Percentiles rank a stretch among this genome's conserved stretches.
Evolutionary conservation across 78 protist genomes (phyloP).

Genomic region (Bigelowiella natans): DNA sequence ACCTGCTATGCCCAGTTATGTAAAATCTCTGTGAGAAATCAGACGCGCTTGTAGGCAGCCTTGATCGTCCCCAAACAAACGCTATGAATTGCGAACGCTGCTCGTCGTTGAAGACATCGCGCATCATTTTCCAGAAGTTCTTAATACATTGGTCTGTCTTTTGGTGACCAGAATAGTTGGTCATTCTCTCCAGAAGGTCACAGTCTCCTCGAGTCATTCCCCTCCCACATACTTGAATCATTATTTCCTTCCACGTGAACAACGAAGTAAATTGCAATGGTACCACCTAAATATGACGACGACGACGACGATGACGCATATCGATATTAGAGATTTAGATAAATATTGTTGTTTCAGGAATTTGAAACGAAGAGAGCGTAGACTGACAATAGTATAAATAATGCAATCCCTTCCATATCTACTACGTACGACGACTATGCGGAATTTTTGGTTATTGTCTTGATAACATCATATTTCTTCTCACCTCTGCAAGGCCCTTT

Average conservation of each 20-base stretch:
- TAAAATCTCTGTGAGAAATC: neutral
- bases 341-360: no score
- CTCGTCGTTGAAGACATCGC: neutral
- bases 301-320: neutral
- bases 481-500: neutral
- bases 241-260: neutral
- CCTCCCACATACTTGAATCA: neutral
- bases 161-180: neutral
- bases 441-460: no score
- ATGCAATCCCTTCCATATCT: no score
- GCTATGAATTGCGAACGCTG: neutral
- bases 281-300: neutral
- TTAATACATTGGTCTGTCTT: neutral
- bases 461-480: no score
- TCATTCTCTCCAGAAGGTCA: neutral
- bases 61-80: neutral
- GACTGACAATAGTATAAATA: no score
- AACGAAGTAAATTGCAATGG: neutral
- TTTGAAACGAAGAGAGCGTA: no score
- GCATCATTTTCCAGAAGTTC: neutral
- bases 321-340: no score
- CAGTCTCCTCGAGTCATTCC: neutral
- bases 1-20: neutral
- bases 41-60: neutral
- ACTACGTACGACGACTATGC: no score